Base-by-base conservation (phyloP, 768 basidiomycete genomes). In the Suillus placidus region DNA sequence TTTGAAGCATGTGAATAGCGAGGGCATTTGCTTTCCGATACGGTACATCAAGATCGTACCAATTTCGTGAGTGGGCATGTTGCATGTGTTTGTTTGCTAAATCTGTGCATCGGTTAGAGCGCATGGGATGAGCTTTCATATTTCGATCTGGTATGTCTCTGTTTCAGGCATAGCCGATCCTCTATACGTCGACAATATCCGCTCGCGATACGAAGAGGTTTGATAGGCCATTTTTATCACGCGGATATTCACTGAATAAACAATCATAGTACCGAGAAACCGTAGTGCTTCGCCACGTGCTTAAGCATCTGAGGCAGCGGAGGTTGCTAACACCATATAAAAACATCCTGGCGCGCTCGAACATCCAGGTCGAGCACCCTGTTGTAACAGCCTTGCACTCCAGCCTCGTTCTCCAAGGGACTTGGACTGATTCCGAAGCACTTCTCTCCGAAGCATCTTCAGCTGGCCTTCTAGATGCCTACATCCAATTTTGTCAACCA, bases 231-330 rank as follows among this genome's bases (percentile, higher is more conserved):
- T 20, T 4, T 13, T 26, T 7, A 55, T n/a, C 56, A 30, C 23
- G 40, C 1, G 32, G 10, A 23, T 26, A 58, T 13, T 35, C 37
- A 42, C 45, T 37, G 18, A 20, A 40, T 13, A 35, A 14, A 20
- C 2, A n/a, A 52, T 13, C 30, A 20, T 37, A 93, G 92, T 85
- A 88, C 71, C 86, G 85, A 66, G 92, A 94, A 81, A 82, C 82
- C 6, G 77, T 82, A 10, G 83, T 87, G 20, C 80, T 94, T 55
- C 85, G 88, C 23, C 87, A 90, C 70, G 81, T 92, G 34, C 80
- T 92, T 34, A 92, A 92, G 69, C 88, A 93, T 72, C 85, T 94
- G 56, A 87, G 93, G 38, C 88, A 91, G 73, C 86, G 90, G 49
- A 87, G 90, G 9, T 82, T 92, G 51, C 78, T 93, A 40, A 82